Percentiles rank a stretch among this genome's conserved stretches.
phyloP scores from a whole-genome alignment of 2,329 filamentous ascomycete species.

The Diaporthe nobilis region DNA sequence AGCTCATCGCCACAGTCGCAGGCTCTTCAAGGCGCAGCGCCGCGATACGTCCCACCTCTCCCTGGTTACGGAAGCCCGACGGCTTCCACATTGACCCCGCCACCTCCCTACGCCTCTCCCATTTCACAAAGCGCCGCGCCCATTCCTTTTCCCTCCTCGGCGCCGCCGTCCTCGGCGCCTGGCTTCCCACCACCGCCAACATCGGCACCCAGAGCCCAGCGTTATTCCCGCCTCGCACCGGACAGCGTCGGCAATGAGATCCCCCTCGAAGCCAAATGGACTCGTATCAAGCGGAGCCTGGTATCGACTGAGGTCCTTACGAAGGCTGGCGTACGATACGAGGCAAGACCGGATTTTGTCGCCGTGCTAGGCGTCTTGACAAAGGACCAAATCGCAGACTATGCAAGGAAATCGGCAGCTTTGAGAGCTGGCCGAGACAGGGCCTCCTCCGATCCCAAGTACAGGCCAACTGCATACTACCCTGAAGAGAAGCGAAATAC shows the following conservation, averaged over 20 bases:
- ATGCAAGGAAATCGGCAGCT: slow-evolving; percentile 64
- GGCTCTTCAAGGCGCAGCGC: slow-evolving; percentile 52
- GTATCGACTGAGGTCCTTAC: slow-evolving; percentile 72
- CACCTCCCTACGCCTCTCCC: slow-evolving; percentile 52
- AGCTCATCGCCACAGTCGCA: slow-evolving; percentile 52
- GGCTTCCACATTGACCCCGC: slow-evolving; percentile 45
- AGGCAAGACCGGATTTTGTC: slow-evolving; percentile 72
- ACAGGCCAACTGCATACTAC: slow-evolving; percentile 3
- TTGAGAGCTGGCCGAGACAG: slow-evolving; percentile 58
- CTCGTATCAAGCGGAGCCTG: slow-evolving; percentile 67
- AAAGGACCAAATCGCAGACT: slow-evolving; percentile 65
- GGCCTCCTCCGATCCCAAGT: slow-evolving; percentile 40
- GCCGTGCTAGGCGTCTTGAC: slow-evolving; percentile 70
- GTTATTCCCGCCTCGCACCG: slow-evolving; percentile 62
- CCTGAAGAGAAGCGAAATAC: slow-evolving; percentile 32
- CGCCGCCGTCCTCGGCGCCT: slow-evolving; percentile 44
- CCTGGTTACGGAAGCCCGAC: slow-evolving; percentile 46
- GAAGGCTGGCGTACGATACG: slow-evolving; percentile 69
- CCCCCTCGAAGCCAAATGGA: slow-evolving; percentile 71
- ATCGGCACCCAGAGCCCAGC: slow-evolving; percentile 43
- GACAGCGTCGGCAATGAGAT: slow-evolving; percentile 72
- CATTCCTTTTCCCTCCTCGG: slow-evolving; percentile 46
- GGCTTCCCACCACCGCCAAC: slow-evolving; percentile 44
- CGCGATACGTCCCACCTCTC: slow-evolving; percentile 56
- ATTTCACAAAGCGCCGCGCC: slow-evolving; percentile 44